Evolutionary conservation across 345 rosid genomes (phyloP).

Genomic region (Microthlaspi erraticum): DNA sequence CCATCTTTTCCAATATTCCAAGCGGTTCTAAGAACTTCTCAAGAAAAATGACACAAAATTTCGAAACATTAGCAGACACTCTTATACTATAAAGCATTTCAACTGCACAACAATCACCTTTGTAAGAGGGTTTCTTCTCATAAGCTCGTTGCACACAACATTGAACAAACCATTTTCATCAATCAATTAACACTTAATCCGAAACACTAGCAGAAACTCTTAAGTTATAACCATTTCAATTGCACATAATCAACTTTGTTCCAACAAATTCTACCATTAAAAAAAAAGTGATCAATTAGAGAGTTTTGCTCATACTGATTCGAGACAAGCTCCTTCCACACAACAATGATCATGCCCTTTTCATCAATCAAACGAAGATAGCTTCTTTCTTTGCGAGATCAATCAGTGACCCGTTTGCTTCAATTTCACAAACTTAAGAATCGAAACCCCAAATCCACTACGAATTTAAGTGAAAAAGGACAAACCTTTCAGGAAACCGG

Average conservation of each 20-base stretch:
- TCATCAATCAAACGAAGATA: not conserved
- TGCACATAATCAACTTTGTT: slow-evolving; percentile 6
- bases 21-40: slow-evolving; percentile 64
- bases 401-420: slow-evolving; percentile 24
- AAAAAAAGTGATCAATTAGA: not conserved
- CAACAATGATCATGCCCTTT: not conserved
- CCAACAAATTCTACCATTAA: slow-evolving; percentile 6
- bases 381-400: not conserved
- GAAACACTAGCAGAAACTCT: not conserved
- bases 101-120: slow-evolving; percentile 14
- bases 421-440: slow-evolving; percentile 11
- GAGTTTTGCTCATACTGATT: not conserved
- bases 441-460: not conserved
- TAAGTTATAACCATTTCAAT: slow-evolving; percentile 5
- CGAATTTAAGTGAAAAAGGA: not conserved
- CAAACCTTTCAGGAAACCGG: slow-evolving; percentile 60
- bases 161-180: not conserved
- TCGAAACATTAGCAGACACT: slow-evolving; percentile 1
- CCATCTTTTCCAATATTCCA: slow-evolving; percentile 91
- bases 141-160: not conserved
- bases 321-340: not conserved
- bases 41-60: not conserved
- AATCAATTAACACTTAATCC: not conserved
- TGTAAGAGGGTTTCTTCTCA: not conserved
- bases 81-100: not conserved